phyloP scores from a whole-genome alignment of 2,329 filamentous ascomycete genomes.

The Pseudogymnoascus sp. region DNA sequence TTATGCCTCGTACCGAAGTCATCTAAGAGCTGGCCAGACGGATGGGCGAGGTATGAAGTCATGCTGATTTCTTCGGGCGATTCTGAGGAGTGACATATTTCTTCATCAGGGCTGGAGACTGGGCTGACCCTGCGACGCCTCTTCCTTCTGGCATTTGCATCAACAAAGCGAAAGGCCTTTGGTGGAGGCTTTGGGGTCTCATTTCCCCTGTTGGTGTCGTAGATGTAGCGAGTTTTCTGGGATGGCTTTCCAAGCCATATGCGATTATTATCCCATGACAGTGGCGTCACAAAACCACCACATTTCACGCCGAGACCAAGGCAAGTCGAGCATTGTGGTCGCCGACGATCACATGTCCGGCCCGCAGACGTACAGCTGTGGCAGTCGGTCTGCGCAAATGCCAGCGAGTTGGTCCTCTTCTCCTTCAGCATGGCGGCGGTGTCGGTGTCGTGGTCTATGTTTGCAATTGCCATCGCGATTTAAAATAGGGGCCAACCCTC shows the following conservation, averaged over 20 bases:
- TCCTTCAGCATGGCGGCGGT: conserved; percentile 23
- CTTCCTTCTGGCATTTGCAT: conserved; percentile 2
- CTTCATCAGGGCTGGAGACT: not conserved
- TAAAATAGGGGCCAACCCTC: not conserved
- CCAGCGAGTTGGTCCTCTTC: conserved; percentile 21
- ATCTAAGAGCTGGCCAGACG: not conserved
- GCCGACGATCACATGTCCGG: conserved; percentile 21
- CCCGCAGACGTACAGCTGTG: conserved; percentile 20
- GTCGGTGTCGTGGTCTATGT: not conserved
- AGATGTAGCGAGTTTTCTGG: not conserved
- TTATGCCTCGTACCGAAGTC: not conserved
- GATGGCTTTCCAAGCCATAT: not conserved
- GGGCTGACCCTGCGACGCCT: conserved; percentile 1
- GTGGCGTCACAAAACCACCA: conserved; percentile 13
- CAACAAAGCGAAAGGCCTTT: conserved; percentile 4
- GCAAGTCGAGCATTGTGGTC: conserved; percentile 21
- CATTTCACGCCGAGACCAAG: conserved; percentile 17
- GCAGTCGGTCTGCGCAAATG: conserved; percentile 21
- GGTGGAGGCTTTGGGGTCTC: not conserved
- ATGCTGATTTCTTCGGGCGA: conserved; percentile 1
- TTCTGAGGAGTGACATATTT: not conserved
- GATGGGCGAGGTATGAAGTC: not conserved
- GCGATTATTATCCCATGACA: conserved; percentile 17
- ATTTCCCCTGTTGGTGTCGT: not conserved
- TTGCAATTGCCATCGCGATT: not conserved